Conservation (phyloP, 805 yeast species). For the Wickerhamomyces queroliae region DNA sequence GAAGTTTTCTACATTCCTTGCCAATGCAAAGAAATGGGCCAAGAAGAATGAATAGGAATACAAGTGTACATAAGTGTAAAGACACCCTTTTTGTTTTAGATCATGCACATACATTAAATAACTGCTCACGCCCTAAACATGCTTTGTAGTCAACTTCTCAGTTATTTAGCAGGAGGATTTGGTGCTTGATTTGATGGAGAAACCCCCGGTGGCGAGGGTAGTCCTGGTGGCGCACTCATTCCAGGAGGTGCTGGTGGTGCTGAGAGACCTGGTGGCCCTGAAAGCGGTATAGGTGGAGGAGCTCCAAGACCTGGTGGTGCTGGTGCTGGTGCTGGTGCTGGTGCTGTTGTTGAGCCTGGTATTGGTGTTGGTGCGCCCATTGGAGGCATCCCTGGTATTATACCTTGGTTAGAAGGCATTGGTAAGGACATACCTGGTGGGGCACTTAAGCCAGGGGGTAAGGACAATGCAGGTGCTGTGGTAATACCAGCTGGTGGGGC, state of each 20-base stretch:
- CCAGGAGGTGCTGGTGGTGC: slow-evolving; percentile 22
- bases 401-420: no score
- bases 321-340: slow-evolving; percentile 23
- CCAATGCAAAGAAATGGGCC: slow-evolving; percentile 47
- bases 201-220: slow-evolving; percentile 12
- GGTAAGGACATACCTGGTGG: slow-evolving; percentile 18
- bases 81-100: no score
- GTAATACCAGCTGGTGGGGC: slow-evolving; percentile 15
- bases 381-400: slow-evolving; percentile 7
- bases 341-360: no score
- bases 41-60: slow-evolving; percentile 14
- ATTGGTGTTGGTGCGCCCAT: slow-evolving; percentile 27
- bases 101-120: not conserved
- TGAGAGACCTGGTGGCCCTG: slow-evolving; percentile 22
- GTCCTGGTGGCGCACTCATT: slow-evolving; percentile 13
- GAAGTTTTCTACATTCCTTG: slow-evolving; percentile 31
- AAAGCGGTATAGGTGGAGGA: slow-evolving; percentile 22
- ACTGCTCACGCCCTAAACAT: no score
- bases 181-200: slow-evolving; percentile 7
- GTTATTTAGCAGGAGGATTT: slow-evolving; percentile 14
- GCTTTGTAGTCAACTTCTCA: no score
- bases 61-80: no score
- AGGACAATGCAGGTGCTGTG: slow-evolving; percentile 17
- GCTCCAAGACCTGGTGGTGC: slow-evolving; percentile 19
- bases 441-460: slow-evolving; percentile 21